Evolutionary conservation across 768 basidiomycete species (phyloP).

Genomic region (Crucibulum laeve): DNA sequence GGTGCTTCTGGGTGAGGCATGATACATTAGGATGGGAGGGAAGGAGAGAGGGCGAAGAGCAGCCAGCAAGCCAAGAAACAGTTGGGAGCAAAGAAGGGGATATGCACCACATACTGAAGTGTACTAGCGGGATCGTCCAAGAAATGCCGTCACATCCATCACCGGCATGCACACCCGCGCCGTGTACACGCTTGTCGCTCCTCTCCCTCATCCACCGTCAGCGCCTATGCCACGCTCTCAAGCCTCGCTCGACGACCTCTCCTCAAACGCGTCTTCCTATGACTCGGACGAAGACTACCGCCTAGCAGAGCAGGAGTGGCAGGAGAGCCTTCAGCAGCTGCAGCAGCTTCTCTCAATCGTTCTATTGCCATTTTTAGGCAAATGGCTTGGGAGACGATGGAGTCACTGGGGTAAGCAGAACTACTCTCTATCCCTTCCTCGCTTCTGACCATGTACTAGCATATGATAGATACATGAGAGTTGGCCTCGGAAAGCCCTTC

Average conservation of each 20-base stretch:
- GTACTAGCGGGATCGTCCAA: too few species aligned
- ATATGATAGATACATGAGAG: constrained; percentile 63
- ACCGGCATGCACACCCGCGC: too few species aligned
- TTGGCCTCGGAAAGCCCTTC: constrained; percentile 64
- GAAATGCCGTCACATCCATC: too few species aligned
- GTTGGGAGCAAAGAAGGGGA: too few species aligned
- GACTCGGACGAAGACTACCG: constrained; percentile 70
- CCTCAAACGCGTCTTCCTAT: constrained; percentile 51
- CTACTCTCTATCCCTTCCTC: constrained; percentile 2
- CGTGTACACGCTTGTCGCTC: too few species aligned
- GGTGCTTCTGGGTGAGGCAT: constrained; percentile 42
- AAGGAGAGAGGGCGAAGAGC: constrained; percentile 1
- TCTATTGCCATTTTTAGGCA: constrained; percentile 81
- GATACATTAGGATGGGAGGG: constrained; percentile 35
- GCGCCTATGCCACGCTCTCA: constrained; percentile 55
- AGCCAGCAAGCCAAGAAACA: not conserved
- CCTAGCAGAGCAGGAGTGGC: constrained; percentile 88
- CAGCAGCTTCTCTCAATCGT: constrained; percentile 78
- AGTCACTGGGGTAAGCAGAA: constrained; percentile 73
- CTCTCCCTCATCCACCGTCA: not conserved
- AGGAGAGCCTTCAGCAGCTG: constrained; percentile 83
- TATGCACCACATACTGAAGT: too few species aligned
- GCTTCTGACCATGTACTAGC: constrained; percentile 32
- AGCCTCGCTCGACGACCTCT: constrained; percentile 57
- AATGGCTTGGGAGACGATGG: constrained; percentile 83